These are phyloP conservation scores for Triticum urartu DNA, from an alignment of 176 grass and related monocot genomes.

Conservation along the genomic window DNA sequence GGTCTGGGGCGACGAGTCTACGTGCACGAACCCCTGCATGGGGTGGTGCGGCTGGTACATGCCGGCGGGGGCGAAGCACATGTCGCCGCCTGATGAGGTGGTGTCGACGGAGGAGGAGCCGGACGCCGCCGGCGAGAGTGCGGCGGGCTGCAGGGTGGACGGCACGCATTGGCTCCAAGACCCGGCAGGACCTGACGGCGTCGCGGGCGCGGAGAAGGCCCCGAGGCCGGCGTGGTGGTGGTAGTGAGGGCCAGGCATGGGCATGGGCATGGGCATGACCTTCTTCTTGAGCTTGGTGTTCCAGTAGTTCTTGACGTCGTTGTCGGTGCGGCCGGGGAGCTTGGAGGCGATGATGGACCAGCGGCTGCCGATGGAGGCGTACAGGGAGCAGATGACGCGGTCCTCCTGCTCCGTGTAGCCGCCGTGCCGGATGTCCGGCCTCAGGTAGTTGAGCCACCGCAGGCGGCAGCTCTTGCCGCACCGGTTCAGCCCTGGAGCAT, in stretches of 20 bases:
- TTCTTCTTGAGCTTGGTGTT: slow-evolving; percentile 99
- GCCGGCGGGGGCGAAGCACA: background rate
- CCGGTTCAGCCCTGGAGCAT: slow-evolving; percentile 59
- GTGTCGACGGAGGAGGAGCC: slow-evolving; percentile 34
- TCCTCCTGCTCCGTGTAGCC: slow-evolving; percentile 86
- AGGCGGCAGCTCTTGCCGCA: slow-evolving; percentile 92
- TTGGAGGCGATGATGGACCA: slow-evolving; percentile 95
- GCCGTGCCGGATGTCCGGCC: slow-evolving; percentile 82
- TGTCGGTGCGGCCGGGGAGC: slow-evolving; percentile 87
- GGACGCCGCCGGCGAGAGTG: slow-evolving; percentile 25
- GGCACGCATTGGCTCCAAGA: background rate
- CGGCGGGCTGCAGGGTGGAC: background rate
- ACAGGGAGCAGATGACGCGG: slow-evolving; percentile 62
- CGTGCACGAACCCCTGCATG: background rate
- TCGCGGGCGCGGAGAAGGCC: background rate
- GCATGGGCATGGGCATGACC: slow-evolving; percentile 39
- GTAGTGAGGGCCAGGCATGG: background rate
- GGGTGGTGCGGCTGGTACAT: background rate
- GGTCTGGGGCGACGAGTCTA: slow-evolving; percentile 18
- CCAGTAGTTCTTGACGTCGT: slow-evolving; percentile 98
- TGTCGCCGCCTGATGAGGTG: slow-evolving; percentile 34
- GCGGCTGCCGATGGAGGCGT: slow-evolving; percentile 72
- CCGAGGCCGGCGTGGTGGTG: background rate
- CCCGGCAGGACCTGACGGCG: background rate
- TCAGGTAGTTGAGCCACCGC: slow-evolving; percentile 86